Percentiles rank a stretch among this genome's conserved stretches.
phyloP scores from a whole-genome alignment of 139 green algal species.

The Tetraselmis striata region DNA sequence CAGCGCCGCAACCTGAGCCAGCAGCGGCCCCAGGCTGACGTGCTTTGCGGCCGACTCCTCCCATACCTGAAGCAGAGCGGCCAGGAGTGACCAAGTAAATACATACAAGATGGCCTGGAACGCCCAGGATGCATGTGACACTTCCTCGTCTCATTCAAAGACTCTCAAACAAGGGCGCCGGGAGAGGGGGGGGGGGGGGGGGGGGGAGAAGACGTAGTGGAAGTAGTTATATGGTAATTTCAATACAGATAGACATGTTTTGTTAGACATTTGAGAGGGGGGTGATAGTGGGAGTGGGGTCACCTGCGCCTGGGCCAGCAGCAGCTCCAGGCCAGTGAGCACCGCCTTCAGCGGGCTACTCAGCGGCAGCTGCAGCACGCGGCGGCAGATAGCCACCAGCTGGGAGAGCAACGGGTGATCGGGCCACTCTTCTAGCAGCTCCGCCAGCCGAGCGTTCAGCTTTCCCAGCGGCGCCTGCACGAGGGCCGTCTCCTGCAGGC shows the following conservation, averaged over 20 bases:
- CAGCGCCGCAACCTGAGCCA: slow-evolving; percentile 54
- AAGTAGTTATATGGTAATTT: no score
- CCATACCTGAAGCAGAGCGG: slow-evolving; percentile 68
- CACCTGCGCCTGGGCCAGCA: slow-evolving; percentile 70
- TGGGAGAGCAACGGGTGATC: slow-evolving; percentile 85
- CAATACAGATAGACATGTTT: no score
- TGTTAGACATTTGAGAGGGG: no score
- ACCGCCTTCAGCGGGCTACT: slow-evolving; percentile 66
- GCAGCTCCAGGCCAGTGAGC: slow-evolving; percentile 89
- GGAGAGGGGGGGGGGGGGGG: no score
- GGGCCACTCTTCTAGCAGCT: slow-evolving; percentile 86
- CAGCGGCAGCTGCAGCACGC: slow-evolving; percentile 66
- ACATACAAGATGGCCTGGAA: background rate
- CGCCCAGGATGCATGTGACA: no score
- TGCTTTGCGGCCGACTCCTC: slow-evolving; percentile 85
- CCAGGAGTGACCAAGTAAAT: background rate
- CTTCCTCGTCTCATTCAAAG: no score
- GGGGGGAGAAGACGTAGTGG: no score
- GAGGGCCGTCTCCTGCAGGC: slow-evolving; percentile 67
- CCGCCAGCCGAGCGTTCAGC: slow-evolving; percentile 44
- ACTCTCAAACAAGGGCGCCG: no score
- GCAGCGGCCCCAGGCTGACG: slow-evolving; percentile 68
- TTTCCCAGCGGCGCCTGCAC: slow-evolving; percentile 54
- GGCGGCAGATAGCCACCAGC: slow-evolving; percentile 67
- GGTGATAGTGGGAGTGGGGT: no score